phyloP scores from a whole-genome alignment of 139 green algal species.

The Auxenochlorella pyrenoidosa region DNA sequence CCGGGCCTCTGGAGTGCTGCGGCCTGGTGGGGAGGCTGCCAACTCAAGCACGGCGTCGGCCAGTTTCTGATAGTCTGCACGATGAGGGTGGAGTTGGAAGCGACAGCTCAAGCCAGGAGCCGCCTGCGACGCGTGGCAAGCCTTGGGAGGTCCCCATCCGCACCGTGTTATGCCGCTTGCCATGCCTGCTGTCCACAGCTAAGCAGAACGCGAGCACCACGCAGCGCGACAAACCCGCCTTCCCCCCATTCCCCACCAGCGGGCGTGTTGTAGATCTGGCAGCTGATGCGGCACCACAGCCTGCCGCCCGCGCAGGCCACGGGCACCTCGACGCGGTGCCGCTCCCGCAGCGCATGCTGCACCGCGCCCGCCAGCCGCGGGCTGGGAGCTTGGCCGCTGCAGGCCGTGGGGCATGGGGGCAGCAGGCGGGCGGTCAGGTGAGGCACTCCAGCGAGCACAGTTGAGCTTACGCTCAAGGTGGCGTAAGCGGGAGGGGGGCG shows the following conservation, averaged over 20 bases:
- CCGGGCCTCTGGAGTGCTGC: too few species aligned
- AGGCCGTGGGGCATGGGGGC: neutral
- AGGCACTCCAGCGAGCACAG: too few species aligned
- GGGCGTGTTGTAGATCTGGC: constrained; percentile 25
- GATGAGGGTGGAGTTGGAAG: neutral
- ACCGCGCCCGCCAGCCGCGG: neutral
- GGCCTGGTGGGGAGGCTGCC: neutral
- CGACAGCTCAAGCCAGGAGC: neutral
- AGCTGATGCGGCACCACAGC: constrained; percentile 26
- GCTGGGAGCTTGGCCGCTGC: neutral
- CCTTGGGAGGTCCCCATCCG: neutral
- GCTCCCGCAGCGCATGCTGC: constrained; percentile 3
- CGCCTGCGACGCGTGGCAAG: neutral
- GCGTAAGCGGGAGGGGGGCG: too few species aligned
- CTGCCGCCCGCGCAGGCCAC: neutral
- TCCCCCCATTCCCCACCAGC: neutral
- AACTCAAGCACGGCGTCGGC: constrained; percentile 1
- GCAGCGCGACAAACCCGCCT: too few species aligned
- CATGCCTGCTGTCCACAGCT: too few species aligned
- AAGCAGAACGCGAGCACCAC: neutral
- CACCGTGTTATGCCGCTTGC: neutral
- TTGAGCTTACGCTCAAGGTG: too few species aligned
- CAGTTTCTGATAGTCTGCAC: constrained; percentile 11
- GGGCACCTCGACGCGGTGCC: constrained; percentile 10
- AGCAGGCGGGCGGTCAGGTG: neutral